These are phyloP conservation scores for Thermochaetoides thermophila DNA, from an alignment of 495 filamentous ascomycete genomes.

Conservation along the genomic window DNA sequence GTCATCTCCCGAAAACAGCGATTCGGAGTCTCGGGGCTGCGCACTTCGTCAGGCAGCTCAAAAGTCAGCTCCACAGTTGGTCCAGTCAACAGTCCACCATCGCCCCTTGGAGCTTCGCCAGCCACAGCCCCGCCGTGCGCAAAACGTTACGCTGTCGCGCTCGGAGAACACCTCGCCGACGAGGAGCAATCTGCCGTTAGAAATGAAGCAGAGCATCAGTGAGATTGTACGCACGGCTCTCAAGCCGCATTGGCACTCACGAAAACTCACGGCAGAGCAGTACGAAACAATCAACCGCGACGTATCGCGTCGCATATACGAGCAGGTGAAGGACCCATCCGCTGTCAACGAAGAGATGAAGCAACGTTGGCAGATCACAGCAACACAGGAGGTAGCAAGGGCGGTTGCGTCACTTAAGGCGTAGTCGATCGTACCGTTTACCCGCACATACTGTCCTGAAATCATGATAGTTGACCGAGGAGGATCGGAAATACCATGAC, in stretches of 20 bases:
- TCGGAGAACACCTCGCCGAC: conserved; percentile 42
- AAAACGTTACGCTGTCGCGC: conserved; percentile 19
- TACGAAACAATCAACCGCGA: conserved; percentile 78
- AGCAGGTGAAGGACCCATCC: conserved; percentile 51
- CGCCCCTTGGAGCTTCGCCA: conserved; percentile 31
- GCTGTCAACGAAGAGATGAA: conserved; percentile 37
- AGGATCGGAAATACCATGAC: no score
- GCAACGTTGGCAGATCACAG: conserved; percentile 51
- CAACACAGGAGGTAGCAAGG: conserved; percentile 56
- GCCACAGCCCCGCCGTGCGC: conserved; percentile 31
- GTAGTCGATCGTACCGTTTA: no score
- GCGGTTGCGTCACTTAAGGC: conserved; percentile 38
- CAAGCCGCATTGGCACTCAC: conserved; percentile 58
- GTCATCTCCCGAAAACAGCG: conserved; percentile 29
- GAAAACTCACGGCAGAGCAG: conserved; percentile 61
- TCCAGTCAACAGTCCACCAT: no score
- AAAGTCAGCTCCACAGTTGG: no score
- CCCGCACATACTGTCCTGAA: no score
- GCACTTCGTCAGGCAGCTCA: no score
- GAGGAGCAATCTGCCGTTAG: conserved; percentile 43
- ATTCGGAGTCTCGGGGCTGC: conserved; percentile 25
- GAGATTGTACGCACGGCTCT: conserved; percentile 64
- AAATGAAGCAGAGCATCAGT: conserved; percentile 68
- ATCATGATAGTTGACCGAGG: no score
- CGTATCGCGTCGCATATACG: conserved; percentile 73